Evolutionary conservation across 306 rosid species (phyloP).

Genomic region (Lagenaria siceraria): DNA sequence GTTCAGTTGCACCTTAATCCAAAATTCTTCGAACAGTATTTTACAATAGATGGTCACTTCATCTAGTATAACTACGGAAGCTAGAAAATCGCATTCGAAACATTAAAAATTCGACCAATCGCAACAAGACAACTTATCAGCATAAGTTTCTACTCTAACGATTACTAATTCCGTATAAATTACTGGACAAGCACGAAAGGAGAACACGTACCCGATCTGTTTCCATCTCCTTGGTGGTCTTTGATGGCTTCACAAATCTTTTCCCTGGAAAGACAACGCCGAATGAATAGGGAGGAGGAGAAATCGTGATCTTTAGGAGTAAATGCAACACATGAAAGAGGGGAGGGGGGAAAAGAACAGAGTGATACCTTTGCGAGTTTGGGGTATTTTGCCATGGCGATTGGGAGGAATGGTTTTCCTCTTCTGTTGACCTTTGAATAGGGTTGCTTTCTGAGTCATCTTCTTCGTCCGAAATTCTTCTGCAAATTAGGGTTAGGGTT

Average conservation of each 20-base stretch:
- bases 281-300: neutral
- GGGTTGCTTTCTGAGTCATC: slow-evolving; percentile 66
- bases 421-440: slow-evolving; percentile 70
- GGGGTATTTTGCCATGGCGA: slow-evolving; percentile 67
- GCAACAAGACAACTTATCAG: neutral
- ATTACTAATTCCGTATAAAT: neutral
- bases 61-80: neutral
- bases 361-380: slow-evolving; percentile 45
- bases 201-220: slow-evolving; percentile 53
- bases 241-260: slow-evolving; percentile 60
- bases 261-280: slow-evolving; percentile 27
- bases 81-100: neutral
- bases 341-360: neutral
- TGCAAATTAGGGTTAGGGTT: slow-evolving; percentile 2
- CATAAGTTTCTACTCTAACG: neutral
- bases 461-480: slow-evolving; percentile 3
- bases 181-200: neutral
- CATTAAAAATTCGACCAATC: neutral
- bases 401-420: slow-evolving; percentile 57
- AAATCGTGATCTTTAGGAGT: neutral
- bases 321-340: neutral
- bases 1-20: neutral
- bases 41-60: neutral
- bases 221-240: slow-evolving; percentile 63
- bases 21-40: neutral